Evolutionary conservation across 805 yeast genomes (phyloP).

Genomic region (Zygosaccharomyces pseudorouxii): DNA sequence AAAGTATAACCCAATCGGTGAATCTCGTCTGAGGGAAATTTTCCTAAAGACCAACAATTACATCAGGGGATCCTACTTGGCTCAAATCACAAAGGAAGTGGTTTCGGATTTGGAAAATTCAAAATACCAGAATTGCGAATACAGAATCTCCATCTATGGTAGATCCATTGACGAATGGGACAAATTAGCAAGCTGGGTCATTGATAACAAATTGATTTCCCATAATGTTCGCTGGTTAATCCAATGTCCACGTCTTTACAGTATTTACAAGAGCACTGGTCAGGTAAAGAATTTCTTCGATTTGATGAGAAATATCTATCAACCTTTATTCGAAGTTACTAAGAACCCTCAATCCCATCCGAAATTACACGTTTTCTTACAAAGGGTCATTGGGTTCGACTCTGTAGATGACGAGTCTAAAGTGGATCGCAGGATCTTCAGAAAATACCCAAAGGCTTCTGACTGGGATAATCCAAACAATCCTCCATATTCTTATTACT

Average conservation of each 20-base stretch:
- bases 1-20: slow-evolving; percentile 97
- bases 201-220: slow-evolving; percentile 84
- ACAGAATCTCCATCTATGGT: slow-evolving; percentile 92
- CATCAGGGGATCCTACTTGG: slow-evolving; percentile 81
- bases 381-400: slow-evolving; percentile 95
- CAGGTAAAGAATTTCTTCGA: slow-evolving; percentile 70
- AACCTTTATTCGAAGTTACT: slow-evolving; percentile 88
- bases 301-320: slow-evolving; percentile 70
- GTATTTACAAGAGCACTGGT: slow-evolving; percentile 74
- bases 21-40: slow-evolving; percentile 93
- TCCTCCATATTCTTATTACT: slow-evolving; percentile 96
- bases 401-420: slow-evolving; percentile 98
- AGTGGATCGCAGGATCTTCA: slow-evolving; percentile 74
- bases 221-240: slow-evolving; percentile 96
- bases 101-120: slow-evolving; percentile 90
- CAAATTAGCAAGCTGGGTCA: slow-evolving; percentile 88
- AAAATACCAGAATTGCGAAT: slow-evolving; percentile 96
- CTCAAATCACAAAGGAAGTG: slow-evolving; percentile 91
- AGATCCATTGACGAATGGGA: slow-evolving; percentile 91
- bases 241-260: slow-evolving; percentile 92
- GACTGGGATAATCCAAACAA: slow-evolving; percentile 73
- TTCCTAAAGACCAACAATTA: slow-evolving; percentile 93
- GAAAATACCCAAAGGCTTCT: slow-evolving; percentile 79
- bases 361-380: slow-evolving; percentile 81
- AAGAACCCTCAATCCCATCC: slow-evolving; percentile 82